Evolutionary conservation across 2,329 filamentous ascomycete species (phyloP), one percentile per base, ranked within the genome.

Genomic region (Fusarium hainanense): DNA sequence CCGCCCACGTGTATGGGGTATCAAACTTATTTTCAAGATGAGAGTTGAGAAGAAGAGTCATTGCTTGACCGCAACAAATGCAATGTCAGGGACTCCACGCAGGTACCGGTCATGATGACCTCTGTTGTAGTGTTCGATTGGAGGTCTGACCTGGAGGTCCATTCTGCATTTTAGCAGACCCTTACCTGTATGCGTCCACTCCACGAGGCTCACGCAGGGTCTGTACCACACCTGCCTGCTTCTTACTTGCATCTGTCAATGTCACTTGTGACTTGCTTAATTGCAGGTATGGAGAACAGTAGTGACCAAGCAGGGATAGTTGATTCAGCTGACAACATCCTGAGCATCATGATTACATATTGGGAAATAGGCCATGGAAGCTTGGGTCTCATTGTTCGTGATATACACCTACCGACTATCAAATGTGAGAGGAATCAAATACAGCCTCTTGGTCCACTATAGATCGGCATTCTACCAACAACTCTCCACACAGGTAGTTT

Each of bases 121-220:
- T 68, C 42, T 40, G 20, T 28, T 25, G 54, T 47, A 43, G 43
- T 40, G 30, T 40, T 42, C 54, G 44, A 67, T 54, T 34, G 62
- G 51, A 64, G 54, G 50, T 68, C 64, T 68, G 41, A 60, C 63
- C 59, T 56, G 50, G 43, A 46, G 60, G 42, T 43, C 63, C 54
- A 58, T 59, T 54, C 48, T 67, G 58, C 58, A 63, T 49, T 62
- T 23, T 55, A 27, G 52, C 30, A 67, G 67, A 68, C 63, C 58
- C 59, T 68, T 51, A 50, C 42, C 46, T 52, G 23, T 41, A 23
- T 52, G 60, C 42, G 62, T 49, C 56, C 68, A 74, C 71, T 69
- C 69, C 66, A 75, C 67, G 73, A 72, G 65, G 58, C 56, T 71
- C 73, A 69, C 69, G 70, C 66, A 75, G 72, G 72, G 69, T 74